These are phyloP conservation scores for Coemansia sp. DNA, from an alignment of 192 early-diverging fungal species.

Conservation along the genomic window DNA sequence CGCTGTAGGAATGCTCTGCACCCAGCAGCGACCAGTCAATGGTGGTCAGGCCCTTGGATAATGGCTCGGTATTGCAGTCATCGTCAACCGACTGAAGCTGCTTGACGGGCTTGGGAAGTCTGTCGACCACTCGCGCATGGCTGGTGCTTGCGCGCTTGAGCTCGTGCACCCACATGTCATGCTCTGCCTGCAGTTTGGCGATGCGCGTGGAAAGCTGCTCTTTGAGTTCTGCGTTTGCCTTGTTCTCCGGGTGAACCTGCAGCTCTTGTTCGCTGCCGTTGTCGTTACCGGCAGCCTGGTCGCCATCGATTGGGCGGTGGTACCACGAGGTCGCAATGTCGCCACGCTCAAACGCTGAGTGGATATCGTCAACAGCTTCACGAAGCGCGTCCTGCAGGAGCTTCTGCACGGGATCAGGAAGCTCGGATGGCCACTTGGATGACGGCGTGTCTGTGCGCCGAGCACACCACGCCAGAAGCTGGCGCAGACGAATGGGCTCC, in stretches of 20 bases:
- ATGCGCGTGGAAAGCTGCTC: conserved; percentile 29
- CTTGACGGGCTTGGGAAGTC: conserved; percentile 35
- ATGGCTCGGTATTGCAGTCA: conserved; percentile 11
- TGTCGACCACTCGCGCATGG: conserved; percentile 35
- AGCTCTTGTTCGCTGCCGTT: conserved; percentile 12
- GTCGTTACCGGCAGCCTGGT: neutral
- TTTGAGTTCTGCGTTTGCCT: conserved; percentile 28
- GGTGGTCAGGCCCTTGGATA: conserved; percentile 7
- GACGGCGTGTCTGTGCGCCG: conserved; percentile 22
- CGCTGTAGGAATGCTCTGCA: neutral
- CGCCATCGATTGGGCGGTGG: conserved; percentile 31
- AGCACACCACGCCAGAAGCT: conserved; percentile 71
- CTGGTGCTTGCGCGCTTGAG: conserved; percentile 35
- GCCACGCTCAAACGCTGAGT: conserved; percentile 45
- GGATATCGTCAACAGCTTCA: conserved; percentile 48
- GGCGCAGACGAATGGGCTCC: conserved; percentile 65
- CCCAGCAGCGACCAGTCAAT: conserved; percentile 24
- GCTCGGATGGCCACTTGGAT: conserved; percentile 18
- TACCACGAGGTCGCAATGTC: conserved; percentile 55
- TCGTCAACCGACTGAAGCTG: conserved; percentile 1
- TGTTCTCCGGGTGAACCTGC: conserved; percentile 43
- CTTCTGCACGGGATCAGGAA: conserved; percentile 19
- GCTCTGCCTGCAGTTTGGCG: conserved; percentile 18
- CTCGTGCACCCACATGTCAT: conserved; percentile 42
- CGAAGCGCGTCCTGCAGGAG: conserved; percentile 32